These are phyloP conservation scores for Lachancea nothofagi DNA, from an alignment of 805 yeast species.

Conservation along the genomic window DNA sequence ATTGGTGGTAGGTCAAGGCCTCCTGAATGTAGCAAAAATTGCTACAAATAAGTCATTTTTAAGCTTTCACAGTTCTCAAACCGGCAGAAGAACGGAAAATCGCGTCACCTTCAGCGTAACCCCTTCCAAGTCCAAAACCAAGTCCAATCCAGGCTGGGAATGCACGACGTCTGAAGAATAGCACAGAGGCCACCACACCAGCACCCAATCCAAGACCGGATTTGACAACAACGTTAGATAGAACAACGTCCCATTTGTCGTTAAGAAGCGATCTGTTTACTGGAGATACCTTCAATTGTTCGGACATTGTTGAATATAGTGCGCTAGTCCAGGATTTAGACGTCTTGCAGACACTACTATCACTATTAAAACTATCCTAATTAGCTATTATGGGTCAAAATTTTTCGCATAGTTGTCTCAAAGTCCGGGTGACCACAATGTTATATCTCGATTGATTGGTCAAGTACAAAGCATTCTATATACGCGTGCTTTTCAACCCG, in stretches of 20 bases:
- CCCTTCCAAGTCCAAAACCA: conserved; percentile 97
- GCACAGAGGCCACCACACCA: conserved; percentile 88
- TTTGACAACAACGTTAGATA: conserved; percentile 90
- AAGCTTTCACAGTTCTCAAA: conserved; percentile 67
- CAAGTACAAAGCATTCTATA: too few species aligned
- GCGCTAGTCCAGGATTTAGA: background rate
- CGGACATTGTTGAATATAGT: conserved; percentile 18
- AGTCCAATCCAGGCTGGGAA: conserved; percentile 98
- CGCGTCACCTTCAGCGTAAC: conserved; percentile 97
- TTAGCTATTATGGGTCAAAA: too few species aligned
- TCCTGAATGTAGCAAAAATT: background rate
- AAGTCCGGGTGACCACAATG: too few species aligned
- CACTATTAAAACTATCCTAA: too few species aligned
- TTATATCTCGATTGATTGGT: too few species aligned
- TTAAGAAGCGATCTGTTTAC: conserved; percentile 56
- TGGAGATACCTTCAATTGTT: conserved; percentile 26
- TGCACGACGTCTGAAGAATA: conserved; percentile 86
- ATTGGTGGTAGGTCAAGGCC: background rate
- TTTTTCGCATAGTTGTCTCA: too few species aligned
- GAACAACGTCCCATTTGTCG: conserved; percentile 90
- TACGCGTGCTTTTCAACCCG: too few species aligned
- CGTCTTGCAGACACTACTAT: conserved; percentile 1
- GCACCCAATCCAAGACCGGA: conserved; percentile 95
- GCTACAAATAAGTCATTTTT: conserved; percentile 13
- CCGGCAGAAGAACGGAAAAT: conserved; percentile 84